Conservation (phyloP, 768 basidiomycete genomes). For the Clitopilus passeckerianus region DNA sequence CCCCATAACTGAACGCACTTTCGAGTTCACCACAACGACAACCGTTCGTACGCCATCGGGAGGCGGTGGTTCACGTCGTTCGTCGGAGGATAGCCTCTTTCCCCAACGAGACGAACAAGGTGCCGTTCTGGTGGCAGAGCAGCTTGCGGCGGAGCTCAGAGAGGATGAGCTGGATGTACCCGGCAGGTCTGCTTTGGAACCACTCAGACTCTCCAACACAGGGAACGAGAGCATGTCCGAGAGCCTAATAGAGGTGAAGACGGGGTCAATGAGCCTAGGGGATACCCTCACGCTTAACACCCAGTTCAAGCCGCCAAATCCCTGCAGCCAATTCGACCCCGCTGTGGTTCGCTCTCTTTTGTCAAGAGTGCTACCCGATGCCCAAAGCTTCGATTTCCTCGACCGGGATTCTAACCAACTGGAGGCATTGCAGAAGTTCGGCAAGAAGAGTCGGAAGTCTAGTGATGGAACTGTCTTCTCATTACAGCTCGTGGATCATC, state of each 20-base stretch:
- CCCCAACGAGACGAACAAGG: slow-evolving; percentile 33
- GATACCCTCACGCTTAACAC: slow-evolving; percentile 60
- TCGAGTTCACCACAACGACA: slow-evolving; percentile 72
- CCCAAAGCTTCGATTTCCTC: slow-evolving; percentile 56
- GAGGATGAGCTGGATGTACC: slow-evolving; percentile 26
- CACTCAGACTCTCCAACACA: slow-evolving; percentile 21
- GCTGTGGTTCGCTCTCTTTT: slow-evolving; percentile 61
- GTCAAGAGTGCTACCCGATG: slow-evolving; percentile 54
- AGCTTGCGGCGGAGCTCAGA: slow-evolving; percentile 44
- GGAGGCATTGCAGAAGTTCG: slow-evolving; percentile 68
- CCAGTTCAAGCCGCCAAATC: slow-evolving; percentile 73
- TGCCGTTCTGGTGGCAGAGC: slow-evolving; percentile 49
- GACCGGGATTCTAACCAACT: slow-evolving; percentile 52
- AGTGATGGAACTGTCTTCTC: slow-evolving; percentile 36
- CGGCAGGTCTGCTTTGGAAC: slow-evolving; percentile 24
- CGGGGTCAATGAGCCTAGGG: slow-evolving; percentile 58
- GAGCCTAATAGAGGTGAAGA: slow-evolving; percentile 47
- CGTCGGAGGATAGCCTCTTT: slow-evolving; percentile 19
- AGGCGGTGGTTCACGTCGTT: slow-evolving; percentile 1
- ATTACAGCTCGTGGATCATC: slow-evolving; percentile 57
- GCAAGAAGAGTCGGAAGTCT: slow-evolving; percentile 43
- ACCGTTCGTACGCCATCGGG: slow-evolving; percentile 34
- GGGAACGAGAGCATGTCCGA: slow-evolving; percentile 18
- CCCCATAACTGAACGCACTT: slow-evolving; percentile 93
- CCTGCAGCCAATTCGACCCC: slow-evolving; percentile 82